These are phyloP conservation scores for Colletotrichum sp. DNA, from an alignment of 2,329 filamentous ascomycete species.

Conservation along the genomic window DNA sequence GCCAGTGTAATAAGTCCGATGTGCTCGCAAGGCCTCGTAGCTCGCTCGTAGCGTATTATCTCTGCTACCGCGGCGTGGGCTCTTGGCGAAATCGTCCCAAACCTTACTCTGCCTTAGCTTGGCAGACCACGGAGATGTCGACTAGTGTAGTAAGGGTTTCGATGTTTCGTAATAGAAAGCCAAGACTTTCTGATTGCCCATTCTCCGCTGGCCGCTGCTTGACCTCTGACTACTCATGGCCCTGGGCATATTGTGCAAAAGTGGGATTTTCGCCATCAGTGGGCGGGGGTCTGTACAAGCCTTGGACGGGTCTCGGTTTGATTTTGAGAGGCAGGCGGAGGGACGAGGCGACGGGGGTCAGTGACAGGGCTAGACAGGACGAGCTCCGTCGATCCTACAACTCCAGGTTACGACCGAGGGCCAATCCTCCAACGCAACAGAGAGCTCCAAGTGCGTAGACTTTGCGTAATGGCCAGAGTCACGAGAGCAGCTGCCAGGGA, in stretches of 20 bases:
- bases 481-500: background rate
- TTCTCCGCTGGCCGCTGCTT: background rate
- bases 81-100: background rate
- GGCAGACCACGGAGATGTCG: conserved; percentile 11
- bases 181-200: conserved; percentile 9
- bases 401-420: background rate
- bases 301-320: background rate
- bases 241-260: background rate
- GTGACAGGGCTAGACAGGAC: background rate
- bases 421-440: background rate
- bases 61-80: background rate
- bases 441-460: background rate
- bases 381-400: background rate
- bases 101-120: background rate
- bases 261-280: background rate
- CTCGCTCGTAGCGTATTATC: background rate
- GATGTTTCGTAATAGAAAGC: conserved; percentile 6
- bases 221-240: background rate
- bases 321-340: background rate
- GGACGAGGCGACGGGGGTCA: background rate
- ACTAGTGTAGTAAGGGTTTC: conserved; percentile 18
- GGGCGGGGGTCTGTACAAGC: background rate
- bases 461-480: background rate
- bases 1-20: background rate
- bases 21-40: background rate